Evolutionary conservation across 257 asterid species (phyloP).

Genomic region (Gentiana dahurica): DNA sequence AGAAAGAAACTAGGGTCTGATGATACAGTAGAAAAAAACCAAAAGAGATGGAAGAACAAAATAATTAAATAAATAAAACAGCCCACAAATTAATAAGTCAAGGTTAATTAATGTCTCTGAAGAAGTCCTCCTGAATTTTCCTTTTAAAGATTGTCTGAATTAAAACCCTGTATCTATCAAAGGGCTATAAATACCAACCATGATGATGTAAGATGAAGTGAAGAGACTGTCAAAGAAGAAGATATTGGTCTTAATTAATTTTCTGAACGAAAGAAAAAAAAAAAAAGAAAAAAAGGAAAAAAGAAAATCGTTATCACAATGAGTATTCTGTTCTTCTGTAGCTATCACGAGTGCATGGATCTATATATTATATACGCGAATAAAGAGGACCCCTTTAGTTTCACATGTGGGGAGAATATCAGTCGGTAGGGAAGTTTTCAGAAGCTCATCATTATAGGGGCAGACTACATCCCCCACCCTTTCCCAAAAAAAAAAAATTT

Average conservation of each 20-base stretch:
- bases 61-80: background rate
- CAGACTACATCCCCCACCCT: constrained; percentile 11
- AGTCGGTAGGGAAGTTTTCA: constrained; percentile 20
- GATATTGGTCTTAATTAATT: no score
- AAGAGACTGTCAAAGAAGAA: no score
- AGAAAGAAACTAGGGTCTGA: constrained; percentile 8
- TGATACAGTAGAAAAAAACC: constrained; percentile 14
- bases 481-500: no score
- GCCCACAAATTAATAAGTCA: constrained; percentile 22
- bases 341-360: constrained; percentile 20
- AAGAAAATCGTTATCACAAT: constrained; percentile 11
- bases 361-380: constrained; percentile 19
- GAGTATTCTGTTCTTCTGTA: constrained; percentile 17
- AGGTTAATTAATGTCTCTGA: background rate
- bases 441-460: constrained; percentile 30
- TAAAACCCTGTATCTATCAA: constrained; percentile 1
- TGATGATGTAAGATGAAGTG: no score
- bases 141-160: constrained; percentile 6
- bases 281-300: background rate
- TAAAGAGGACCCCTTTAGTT: constrained; percentile 12
- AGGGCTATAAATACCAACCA: background rate
- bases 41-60: constrained; percentile 25
- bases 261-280: no score
- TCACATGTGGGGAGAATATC: constrained; percentile 13
- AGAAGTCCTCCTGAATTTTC: background rate